Conservation (phyloP, 2,329 filamentous ascomycete species). For the Ploettnerulaceae sp. region DNA sequence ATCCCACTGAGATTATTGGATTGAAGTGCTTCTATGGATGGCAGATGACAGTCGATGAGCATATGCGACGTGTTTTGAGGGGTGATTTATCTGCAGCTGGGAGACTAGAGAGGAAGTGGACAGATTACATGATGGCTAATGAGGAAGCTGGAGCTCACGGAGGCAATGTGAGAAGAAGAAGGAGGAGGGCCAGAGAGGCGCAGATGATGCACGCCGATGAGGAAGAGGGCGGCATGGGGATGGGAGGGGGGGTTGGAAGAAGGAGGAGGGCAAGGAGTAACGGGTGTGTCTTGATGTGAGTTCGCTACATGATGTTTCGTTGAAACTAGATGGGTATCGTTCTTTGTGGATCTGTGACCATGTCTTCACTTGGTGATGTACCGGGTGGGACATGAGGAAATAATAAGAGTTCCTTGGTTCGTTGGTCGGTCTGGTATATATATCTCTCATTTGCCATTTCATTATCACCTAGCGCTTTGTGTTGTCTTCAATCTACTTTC, state of each 20-base stretch:
- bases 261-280: constrained; percentile 61
- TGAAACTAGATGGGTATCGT: too few species aligned
- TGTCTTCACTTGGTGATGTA: not conserved
- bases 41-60: constrained; percentile 92
- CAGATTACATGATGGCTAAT: constrained; percentile 86
- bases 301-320: too few species aligned
- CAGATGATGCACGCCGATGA: constrained; percentile 76
- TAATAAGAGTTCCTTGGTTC: too few species aligned
- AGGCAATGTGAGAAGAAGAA: constrained; percentile 60
- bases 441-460: too few species aligned
- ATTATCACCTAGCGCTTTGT: too few species aligned
- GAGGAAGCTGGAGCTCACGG: constrained; percentile 74
- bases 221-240: constrained; percentile 59
- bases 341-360: not conserved
- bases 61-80: constrained; percentile 76
- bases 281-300: constrained; percentile 63
- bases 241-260: constrained; percentile 37
- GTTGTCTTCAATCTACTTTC: too few species aligned
- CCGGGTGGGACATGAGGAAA: too few species aligned
- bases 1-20: constrained; percentile 73
- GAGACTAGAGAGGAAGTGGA: constrained; percentile 86
- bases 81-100: constrained; percentile 71
- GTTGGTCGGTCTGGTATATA: too few species aligned
- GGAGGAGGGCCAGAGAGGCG: constrained; percentile 76
- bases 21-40: constrained; percentile 94